A percentile compares a stretch with the other conserved stretches of the same genome.
Conservation (phyloP, 108 stramenopile species). For the Skeletonema menzelii region DNA sequence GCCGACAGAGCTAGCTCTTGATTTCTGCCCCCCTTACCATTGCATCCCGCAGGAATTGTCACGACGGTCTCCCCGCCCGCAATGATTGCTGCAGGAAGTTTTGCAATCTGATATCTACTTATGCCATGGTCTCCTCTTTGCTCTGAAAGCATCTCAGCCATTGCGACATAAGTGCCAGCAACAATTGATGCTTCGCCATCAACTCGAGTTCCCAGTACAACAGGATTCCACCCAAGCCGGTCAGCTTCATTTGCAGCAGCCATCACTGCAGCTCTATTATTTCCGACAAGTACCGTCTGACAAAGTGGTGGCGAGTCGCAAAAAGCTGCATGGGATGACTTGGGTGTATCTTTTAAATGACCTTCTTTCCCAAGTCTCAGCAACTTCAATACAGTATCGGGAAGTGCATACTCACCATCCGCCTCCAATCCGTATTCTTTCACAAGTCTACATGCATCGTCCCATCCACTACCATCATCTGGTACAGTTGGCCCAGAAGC, state of each 20-base stretch:
- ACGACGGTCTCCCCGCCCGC: conserved; percentile 91
- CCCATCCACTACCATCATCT: conserved; percentile 55
- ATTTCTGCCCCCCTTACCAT: conserved; percentile 87
- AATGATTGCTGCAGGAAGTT: conserved; percentile 70
- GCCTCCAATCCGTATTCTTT: conserved; percentile 52
- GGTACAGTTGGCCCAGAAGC: conserved; percentile 87
- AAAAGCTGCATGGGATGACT: conserved; percentile 54
- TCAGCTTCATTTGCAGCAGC: conserved; percentile 72
- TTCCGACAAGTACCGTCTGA: conserved; percentile 76
- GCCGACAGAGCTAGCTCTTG: conserved; percentile 84
- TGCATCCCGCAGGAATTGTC: conserved; percentile 51
- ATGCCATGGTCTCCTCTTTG: conserved; percentile 13
- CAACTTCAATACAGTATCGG: conserved; percentile 28
- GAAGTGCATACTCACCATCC: conserved; percentile 35
- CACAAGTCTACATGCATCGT: conserved; percentile 63
- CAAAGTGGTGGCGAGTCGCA: conserved; percentile 15
- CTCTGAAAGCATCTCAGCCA: conserved; percentile 71
- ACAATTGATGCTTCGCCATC: conserved; percentile 80
- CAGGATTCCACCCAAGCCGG: conserved; percentile 70
- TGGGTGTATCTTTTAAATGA: conserved; percentile 53
- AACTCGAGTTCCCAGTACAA: conserved; percentile 73
- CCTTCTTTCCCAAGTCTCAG: conserved; percentile 34
- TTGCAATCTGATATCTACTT: conserved; percentile 29
- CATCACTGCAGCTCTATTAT: conserved; percentile 73
- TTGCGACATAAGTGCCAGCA: conserved; percentile 62